phyloP scores from a whole-genome alignment of 1,284 basidiomycete species.

The Schizophyllum amplum region DNA sequence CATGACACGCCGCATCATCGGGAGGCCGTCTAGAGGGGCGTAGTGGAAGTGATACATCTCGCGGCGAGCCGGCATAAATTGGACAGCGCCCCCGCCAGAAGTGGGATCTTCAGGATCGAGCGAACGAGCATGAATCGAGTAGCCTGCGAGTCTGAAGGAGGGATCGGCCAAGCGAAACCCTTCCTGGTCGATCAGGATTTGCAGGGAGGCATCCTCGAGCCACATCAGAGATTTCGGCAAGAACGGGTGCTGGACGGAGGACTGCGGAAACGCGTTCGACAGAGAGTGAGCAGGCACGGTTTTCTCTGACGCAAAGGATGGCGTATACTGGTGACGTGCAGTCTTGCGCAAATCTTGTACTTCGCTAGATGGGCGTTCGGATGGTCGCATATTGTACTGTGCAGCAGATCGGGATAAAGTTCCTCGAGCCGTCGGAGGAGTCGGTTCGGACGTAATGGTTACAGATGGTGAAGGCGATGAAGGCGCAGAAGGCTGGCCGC shows the following conservation, averaged over 20 bases:
- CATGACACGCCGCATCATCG: slow-evolving; percentile 58
- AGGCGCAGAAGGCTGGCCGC: background rate
- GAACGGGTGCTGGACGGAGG: slow-evolving; percentile 7
- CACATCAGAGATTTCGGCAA: slow-evolving; percentile 37
- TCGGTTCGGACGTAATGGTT: background rate
- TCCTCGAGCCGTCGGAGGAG: background rate
- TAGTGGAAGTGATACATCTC: slow-evolving; percentile 64
- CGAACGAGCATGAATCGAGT: slow-evolving; percentile 28
- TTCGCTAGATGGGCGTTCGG: background rate
- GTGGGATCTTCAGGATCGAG: slow-evolving; percentile 19
- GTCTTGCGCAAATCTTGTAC: background rate
- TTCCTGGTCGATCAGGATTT: slow-evolving; percentile 75
- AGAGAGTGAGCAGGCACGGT: background rate
- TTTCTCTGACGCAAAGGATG: background rate
- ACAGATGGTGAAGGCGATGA: background rate
- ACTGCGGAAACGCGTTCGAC: background rate
- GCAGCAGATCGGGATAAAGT: background rate
- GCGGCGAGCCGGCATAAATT: slow-evolving; percentile 50
- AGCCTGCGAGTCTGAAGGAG: slow-evolving; percentile 49
- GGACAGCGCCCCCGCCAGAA: slow-evolving; percentile 37
- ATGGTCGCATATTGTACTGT: background rate
- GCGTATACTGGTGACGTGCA: background rate
- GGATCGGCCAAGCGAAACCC: slow-evolving; percentile 58
- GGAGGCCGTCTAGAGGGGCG: slow-evolving; percentile 57
- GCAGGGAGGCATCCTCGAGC: slow-evolving; percentile 46